Percentiles rank a stretch among this genome's conserved stretches.
Evolutionary conservation across 768 basidiomycete species (phyloP).

Genomic region (Podaxis mareebaensis): DNA sequence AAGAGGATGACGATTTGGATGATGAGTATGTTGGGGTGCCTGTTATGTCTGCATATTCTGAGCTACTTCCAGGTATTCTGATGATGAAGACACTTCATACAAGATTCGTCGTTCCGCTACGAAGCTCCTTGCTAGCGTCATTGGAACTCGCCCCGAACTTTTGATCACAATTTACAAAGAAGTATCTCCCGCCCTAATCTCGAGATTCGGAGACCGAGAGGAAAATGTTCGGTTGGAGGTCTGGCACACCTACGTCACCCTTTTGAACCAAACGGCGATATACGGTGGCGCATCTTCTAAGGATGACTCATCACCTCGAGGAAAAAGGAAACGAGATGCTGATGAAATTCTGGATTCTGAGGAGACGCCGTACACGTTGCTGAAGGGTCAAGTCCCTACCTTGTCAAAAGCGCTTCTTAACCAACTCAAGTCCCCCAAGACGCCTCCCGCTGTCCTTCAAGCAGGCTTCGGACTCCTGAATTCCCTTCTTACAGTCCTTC

Average conservation of each 20-base stretch:
- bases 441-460: slow-evolving; percentile 74
- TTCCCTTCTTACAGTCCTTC: slow-evolving; percentile 74
- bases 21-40: slow-evolving; percentile 59
- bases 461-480: slow-evolving; percentile 83
- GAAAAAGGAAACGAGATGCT: slow-evolving; percentile 77
- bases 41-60: slow-evolving; percentile 11
- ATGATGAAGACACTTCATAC: slow-evolving; percentile 98
- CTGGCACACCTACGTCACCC: slow-evolving; percentile 80
- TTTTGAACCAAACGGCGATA: slow-evolving; percentile 82
- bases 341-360: slow-evolving; percentile 71
- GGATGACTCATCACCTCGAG: slow-evolving; percentile 50
- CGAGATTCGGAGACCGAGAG: slow-evolving; percentile 92
- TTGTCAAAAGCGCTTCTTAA: slow-evolving; percentile 81
- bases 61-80: slow-evolving; percentile 70
- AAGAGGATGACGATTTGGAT: slow-evolving; percentile 80
- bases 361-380: slow-evolving; percentile 70
- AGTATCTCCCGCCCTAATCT: slow-evolving; percentile 86
- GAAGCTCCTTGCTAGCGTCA: slow-evolving; percentile 82
- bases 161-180: slow-evolving; percentile 76
- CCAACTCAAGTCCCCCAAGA: slow-evolving; percentile 84
- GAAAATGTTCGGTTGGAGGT: slow-evolving; percentile 92
- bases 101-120: slow-evolving; percentile 94
- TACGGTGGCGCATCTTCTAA: slow-evolving; percentile 66
- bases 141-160: slow-evolving; percentile 89
- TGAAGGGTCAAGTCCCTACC: slow-evolving; percentile 74